Evolutionary conservation across 140 eudicot species (phyloP).

Genomic region (Ambrosia hybrid): DNA sequence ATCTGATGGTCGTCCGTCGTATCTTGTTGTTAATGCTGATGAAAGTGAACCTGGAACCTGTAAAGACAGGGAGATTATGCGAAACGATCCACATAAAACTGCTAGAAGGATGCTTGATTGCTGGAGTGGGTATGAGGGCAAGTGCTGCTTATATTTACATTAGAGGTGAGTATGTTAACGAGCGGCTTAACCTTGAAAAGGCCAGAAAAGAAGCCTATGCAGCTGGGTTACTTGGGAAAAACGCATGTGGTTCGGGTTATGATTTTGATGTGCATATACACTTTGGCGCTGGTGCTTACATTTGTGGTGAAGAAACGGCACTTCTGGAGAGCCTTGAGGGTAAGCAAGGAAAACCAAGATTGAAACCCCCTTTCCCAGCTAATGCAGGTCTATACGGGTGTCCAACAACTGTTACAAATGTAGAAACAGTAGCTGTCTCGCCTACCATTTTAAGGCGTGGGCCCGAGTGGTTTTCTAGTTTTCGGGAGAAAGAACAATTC

Average conservation of each 20-base stretch:
- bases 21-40: conserved; percentile 97
- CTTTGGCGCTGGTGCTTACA: conserved; percentile 96
- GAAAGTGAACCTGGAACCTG: conserved; percentile 99
- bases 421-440: conserved; percentile 91
- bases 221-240: conserved; percentile 84
- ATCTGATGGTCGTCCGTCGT: conserved; percentile 93
- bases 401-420: conserved; percentile 96
- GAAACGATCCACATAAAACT: conserved; percentile 94
- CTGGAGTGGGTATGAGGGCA: conserved; percentile 96
- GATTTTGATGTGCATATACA: conserved; percentile 96
- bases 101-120: conserved; percentile 94
- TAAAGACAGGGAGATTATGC: conserved; percentile 92
- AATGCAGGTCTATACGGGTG: conserved; percentile 92
- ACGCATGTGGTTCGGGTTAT: conserved; percentile 93
- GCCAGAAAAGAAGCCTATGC: conserved; percentile 93
- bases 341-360: conserved; percentile 92
- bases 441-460: conserved; percentile 96
- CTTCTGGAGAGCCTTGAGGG: conserved; percentile 97
- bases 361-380: conserved; percentile 98
- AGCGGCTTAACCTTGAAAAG: conserved; percentile 67
- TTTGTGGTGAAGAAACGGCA: conserved; percentile 98
- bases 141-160: conserved; percentile 91
- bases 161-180: conserved; percentile 94
- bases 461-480: conserved; percentile 95
- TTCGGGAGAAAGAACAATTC: conserved; percentile 89